A percentile compares a stretch with the other conserved stretches of the same genome.
Evolutionary conservation across 1,284 basidiomycete species (phyloP).

Genomic region (Leucoagaricus sp.): DNA sequence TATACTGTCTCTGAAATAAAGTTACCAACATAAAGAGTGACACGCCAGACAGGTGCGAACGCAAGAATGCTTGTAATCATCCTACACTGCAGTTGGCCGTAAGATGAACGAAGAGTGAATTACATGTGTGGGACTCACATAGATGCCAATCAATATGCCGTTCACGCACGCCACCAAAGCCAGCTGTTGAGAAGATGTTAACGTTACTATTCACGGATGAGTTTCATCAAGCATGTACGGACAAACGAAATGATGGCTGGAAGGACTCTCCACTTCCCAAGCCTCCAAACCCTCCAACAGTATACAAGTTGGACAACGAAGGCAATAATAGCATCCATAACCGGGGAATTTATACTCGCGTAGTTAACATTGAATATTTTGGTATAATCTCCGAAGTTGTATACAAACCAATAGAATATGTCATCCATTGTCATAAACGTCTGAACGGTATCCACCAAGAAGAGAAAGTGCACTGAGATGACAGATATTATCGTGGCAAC

Average conservation of each 20-base stretch:
- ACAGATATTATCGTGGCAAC: not conserved
- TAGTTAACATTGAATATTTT: not conserved
- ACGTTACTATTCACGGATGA: not conserved
- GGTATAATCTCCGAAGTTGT: not conserved
- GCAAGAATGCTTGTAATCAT: no score
- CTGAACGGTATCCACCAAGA: constrained; percentile 8
- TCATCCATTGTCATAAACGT: constrained; percentile 8
- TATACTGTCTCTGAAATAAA: not conserved
- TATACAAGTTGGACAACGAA: constrained; percentile 9
- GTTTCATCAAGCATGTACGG: not conserved
- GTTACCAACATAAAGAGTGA: not conserved
- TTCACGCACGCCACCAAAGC: not conserved
- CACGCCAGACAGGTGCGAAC: no score
- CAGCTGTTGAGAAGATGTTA: not conserved
- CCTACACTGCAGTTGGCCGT: not conserved
- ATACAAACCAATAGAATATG: constrained; percentile 8
- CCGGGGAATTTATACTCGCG: not conserved
- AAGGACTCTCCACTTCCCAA: constrained; percentile 1
- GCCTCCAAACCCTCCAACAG: constrained; percentile 7
- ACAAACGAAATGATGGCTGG: not conserved
- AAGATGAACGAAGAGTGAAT: not conserved
- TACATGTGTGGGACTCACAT: not conserved
- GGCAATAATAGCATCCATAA: constrained; percentile 2
- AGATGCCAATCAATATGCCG: not conserved
- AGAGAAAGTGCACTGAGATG: constrained; percentile 7